phyloP scores from a whole-genome alignment of 2,329 filamentous ascomycete species.

The Cladosporium sphaerospermum region DNA sequence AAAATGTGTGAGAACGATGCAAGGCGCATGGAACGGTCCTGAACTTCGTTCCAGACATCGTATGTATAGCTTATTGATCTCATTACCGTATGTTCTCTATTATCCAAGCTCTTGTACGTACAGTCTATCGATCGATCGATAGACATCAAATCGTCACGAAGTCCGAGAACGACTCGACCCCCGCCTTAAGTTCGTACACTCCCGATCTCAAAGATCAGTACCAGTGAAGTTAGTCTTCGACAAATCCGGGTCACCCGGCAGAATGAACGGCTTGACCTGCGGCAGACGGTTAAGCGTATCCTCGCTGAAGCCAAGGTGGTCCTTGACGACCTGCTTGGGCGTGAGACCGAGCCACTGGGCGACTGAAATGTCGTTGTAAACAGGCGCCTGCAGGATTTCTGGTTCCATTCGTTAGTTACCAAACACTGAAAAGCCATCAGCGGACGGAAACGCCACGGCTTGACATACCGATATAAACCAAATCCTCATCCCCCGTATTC shows the following conservation, averaged over 20 bases:
- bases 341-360: constrained; percentile 54
- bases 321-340: constrained; percentile 34
- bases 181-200: no score
- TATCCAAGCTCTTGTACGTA: no score
- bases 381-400: constrained; percentile 50
- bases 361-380: constrained; percentile 50
- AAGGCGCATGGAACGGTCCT: no score
- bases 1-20: no score
- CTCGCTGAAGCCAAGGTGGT: constrained; percentile 27
- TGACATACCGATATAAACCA: constrained; percentile 44
- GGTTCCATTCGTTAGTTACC: background rate
- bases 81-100: no score
- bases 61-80: no score
- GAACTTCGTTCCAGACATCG: no score
- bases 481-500: constrained; percentile 52
- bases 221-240: constrained; percentile 32
- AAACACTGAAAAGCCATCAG: background rate
- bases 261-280: constrained; percentile 35
- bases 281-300: constrained; percentile 29
- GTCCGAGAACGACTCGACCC: no score
- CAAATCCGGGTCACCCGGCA: constrained; percentile 34
- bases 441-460: background rate
- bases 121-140: no score
- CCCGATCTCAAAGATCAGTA: no score
- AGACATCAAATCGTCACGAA: no score